Base-by-base conservation (phyloP, 768 basidiomycete genomes). In the Lentinula boryana region DNA sequence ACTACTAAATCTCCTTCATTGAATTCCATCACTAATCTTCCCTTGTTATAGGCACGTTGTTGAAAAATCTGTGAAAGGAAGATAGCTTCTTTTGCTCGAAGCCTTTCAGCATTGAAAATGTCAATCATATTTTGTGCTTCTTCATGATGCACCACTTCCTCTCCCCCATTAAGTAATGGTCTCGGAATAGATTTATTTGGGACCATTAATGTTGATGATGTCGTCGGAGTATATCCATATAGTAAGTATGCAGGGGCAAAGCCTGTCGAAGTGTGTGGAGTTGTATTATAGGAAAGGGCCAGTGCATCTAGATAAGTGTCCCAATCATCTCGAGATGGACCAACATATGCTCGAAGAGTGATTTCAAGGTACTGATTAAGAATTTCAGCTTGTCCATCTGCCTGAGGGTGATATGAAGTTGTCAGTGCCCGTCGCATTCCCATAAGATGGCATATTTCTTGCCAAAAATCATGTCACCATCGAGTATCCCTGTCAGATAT, bases 381-480 rank as follows among this genome's bases (percentile, higher is more conserved):
- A 0, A 69, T 62, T 63, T 78, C 72, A 0, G 70, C 74, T 62
- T 75, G 76, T 1, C 74, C 76, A 61, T 78, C 74, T 3, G 72
- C 68, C 67, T 72, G 68, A 1, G 70, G 71, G 58, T 74, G 71
- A 61, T 71, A 68, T 5, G 68, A 40, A 1, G 70, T 72, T 49
- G 71, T 69, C 1, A 71, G 56, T 4, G 68, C 56, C 5, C 65
- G 59, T 44, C 60, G 64, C 56, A 72, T 71, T 31, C 69, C 67
- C 62, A 70, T 63, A 1, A 70, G 41, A 40, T 61, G 54, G 35
- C 68, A 69, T 1, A 72, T 60, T 44, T 70, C 71, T 0, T 49
- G 41, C 69, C 70, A 75, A 43, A 70, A 72, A 10, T 66, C 63
- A 9, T 66, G 60, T 1, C 65, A 15, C 67, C 72, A 75, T 10